A percentile compares a stretch with the other conserved stretches of the same genome.
Conservation (phyloP, 768 basidiomycete genomes). For the Pleurotus eryngii region DNA sequence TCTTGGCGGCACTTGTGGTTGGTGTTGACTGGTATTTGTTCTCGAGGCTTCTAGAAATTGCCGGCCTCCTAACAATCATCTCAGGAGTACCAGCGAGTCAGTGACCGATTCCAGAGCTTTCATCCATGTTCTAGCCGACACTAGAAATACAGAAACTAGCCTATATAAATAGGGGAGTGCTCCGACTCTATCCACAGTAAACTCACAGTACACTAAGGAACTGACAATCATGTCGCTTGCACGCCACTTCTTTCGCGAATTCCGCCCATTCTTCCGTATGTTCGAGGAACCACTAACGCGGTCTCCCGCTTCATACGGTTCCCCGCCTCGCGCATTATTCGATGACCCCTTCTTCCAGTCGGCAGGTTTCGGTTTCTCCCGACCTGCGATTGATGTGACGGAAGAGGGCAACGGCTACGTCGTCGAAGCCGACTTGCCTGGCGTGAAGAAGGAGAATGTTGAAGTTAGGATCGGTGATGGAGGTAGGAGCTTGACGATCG, state of each 20-base stretch:
- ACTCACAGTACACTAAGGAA: not conserved
- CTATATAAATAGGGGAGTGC: slow-evolving; percentile 11
- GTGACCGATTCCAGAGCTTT: slow-evolving; percentile 3
- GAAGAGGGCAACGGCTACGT: slow-evolving; percentile 65
- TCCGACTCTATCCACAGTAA: not conserved
- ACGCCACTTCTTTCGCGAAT: slow-evolving; percentile 64
- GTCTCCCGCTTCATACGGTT: slow-evolving; percentile 21
- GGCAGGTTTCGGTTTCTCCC: slow-evolving; percentile 18
- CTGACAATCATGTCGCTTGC: slow-evolving; percentile 54
- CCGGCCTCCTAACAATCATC: not conserved
- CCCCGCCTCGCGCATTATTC: slow-evolving; percentile 32
- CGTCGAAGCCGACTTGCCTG: slow-evolving; percentile 76
- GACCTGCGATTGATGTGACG: slow-evolving; percentile 64
- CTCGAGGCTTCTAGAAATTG: slow-evolving; percentile 6
- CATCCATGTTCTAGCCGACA: slow-evolving; percentile 2
- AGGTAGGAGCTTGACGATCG: slow-evolving; percentile 69
- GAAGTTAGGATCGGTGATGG: slow-evolving; percentile 68
- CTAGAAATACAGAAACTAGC: not conserved
- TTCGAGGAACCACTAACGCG: slow-evolving; percentile 67
- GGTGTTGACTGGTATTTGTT: not conserved
- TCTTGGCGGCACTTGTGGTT: too few relatives aligned
- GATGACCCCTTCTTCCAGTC: slow-evolving; percentile 48
- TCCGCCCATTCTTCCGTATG: slow-evolving; percentile 73
- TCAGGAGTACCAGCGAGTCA: not conserved
- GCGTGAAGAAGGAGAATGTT: slow-evolving; percentile 74